Evolutionary conservation across 2,329 filamentous ascomycete genomes (phyloP).

Genomic region (Akanthomyces muscarius): DNA sequence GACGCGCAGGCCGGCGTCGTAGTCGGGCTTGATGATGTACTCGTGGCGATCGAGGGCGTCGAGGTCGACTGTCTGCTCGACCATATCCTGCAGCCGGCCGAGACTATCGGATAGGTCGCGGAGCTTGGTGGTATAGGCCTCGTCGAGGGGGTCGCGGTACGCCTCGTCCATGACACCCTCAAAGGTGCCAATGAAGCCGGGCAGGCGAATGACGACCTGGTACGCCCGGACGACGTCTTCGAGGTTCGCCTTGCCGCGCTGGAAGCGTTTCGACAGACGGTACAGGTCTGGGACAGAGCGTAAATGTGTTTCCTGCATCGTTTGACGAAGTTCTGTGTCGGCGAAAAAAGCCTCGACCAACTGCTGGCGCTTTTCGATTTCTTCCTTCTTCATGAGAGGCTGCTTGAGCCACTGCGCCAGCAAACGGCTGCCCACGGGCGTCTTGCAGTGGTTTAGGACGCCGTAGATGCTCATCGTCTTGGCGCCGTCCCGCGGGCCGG

Average conservation of each 20-base stretch:
- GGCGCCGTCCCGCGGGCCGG: constrained; percentile 86
- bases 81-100: constrained; percentile 90
- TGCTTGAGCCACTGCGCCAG: constrained; percentile 97
- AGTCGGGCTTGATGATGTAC: constrained; percentile 98
- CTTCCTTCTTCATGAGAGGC: constrained; percentile 83
- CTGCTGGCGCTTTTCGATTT: constrained; percentile 89
- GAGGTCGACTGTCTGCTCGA: constrained; percentile 95
- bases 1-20: constrained; percentile 82
- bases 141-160: constrained; percentile 82
- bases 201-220: constrained; percentile 87
- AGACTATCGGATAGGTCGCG: constrained; percentile 72
- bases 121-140: constrained; percentile 81
- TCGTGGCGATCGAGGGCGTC: constrained; percentile 95
- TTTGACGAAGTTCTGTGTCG: constrained; percentile 90
- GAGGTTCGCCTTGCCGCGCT: constrained; percentile 82
- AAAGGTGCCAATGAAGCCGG: constrained; percentile 82
- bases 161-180: constrained; percentile 94
- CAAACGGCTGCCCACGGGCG: constrained; percentile 82
- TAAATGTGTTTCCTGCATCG: constrained; percentile 93
- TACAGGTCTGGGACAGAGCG: constrained; percentile 92
- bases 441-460: constrained; percentile 95
- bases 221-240: constrained; percentile 96
- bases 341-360: constrained; percentile 91
- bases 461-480: constrained; percentile 97
- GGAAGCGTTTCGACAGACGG: constrained; percentile 88